Evolutionary conservation across 192 early-diverging fungal species (phyloP), one percentile per base, ranked within the genome.

Genomic region (Coemansia sp.): DNA sequence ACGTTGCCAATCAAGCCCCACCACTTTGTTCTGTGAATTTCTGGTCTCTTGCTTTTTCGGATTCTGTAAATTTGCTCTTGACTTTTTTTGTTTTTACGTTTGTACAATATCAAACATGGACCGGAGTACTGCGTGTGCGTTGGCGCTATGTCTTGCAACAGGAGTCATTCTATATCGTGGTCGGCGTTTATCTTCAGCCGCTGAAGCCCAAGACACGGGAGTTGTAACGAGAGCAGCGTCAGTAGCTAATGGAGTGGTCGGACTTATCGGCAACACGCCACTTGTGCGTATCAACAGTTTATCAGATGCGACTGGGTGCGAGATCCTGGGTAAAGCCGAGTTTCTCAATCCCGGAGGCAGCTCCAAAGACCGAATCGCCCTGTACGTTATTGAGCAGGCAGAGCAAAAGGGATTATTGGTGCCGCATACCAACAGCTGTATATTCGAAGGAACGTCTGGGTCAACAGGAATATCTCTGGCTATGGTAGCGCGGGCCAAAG

Each of bases 401-500:
- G 96, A 98, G 70, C 38, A 50, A 1, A 29, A 69, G 5, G 92
- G 92, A 6, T 67, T 89, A 11, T 86, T 99, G 39, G 71, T 62
- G 2, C 94, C 95, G 41, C 85, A 92, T 62, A 88, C 86, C 14
- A 90, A 88, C 31, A 89, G 86, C 37, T 90, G 90, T 11, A 89
- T 99, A 25, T 95, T 94, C 75, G 97, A 99, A 66, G 96, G 96
- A 32, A 99, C 97, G 0, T 94, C 95, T 11, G 97, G 97, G 6
- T 94, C 92, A 2, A 99, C 97, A 1, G 97, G 97, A 4, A 97
- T 99, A 36, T 94, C 95, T 4, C 85, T 99, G 37, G 96, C 97
- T 4, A 90, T 92, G 82, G 90, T 98, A 42, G 89, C 92, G 15
- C 86, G 89, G 15, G 96, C 96, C 1, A 90, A 88, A 37, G 96